A percentile compares a stretch with the other conserved stretches of the same genome.
Evolutionary conservation across 108 stramenopile genomes (phyloP).

Genomic region (Fragilariopsis cylindrus): DNA sequence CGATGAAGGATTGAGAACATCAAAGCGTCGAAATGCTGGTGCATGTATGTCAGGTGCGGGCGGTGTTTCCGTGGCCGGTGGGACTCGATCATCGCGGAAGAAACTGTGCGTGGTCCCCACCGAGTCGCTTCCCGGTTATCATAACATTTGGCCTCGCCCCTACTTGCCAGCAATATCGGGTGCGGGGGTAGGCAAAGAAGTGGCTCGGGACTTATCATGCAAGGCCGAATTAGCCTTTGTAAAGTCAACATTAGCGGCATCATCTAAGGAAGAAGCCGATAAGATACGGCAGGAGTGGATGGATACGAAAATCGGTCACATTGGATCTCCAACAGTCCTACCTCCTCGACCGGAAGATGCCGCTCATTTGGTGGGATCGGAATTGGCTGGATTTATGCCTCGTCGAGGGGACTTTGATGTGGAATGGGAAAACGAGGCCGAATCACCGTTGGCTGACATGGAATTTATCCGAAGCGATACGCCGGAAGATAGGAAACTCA

Average conservation of each 20-base stretch:
- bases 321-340: constrained; percentile 72
- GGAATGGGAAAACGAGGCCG: constrained; percentile 97
- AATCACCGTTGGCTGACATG: constrained; percentile 89
- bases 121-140: constrained; percentile 54
- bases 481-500: constrained; percentile 78
- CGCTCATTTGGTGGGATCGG: constrained; percentile 65
- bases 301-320: constrained; percentile 53
- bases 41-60: constrained; percentile 1
- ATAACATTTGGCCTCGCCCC: constrained; percentile 63
- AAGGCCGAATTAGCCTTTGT: constrained; percentile 78
- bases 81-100: constrained; percentile 29
- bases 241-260: constrained; percentile 42
- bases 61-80: constrained; percentile 10
- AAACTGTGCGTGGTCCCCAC: constrained; percentile 71
- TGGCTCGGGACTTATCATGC: constrained; percentile 71
- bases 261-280: constrained; percentile 55
- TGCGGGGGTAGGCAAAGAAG: constrained; percentile 67
- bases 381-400: constrained; percentile 90
- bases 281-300: constrained; percentile 64
- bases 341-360: constrained; percentile 78
- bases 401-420: constrained; percentile 95
- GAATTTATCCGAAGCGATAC: constrained; percentile 84
- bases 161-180: constrained; percentile 59
- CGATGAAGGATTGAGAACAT: constrained; percentile 46
- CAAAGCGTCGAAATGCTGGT: constrained; percentile 37